phyloP scores from a whole-genome alignment of 2,329 filamentous ascomycete species.

The Arachnomyces sp. region DNA sequence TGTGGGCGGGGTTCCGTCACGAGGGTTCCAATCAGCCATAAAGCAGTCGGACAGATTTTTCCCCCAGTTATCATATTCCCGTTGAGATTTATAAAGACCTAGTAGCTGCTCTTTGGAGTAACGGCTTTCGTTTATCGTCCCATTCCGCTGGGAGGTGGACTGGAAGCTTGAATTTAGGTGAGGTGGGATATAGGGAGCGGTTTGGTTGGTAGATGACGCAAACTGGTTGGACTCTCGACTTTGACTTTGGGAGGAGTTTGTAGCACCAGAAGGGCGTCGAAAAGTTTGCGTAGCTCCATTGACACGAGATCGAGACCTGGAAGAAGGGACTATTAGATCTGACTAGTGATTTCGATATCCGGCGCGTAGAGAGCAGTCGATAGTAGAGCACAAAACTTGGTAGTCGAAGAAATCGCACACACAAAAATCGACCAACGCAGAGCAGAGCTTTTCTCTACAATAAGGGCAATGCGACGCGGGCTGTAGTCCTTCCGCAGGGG shows the following conservation, averaged over 20 bases:
- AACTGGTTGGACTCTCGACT: constrained; percentile 35
- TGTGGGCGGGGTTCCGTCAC: constrained; percentile 54
- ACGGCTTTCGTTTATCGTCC: constrained; percentile 48
- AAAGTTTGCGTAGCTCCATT: constrained; percentile 62
- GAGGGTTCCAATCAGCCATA: constrained; percentile 70
- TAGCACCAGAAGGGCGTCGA: constrained; percentile 54
- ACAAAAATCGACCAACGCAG: background rate
- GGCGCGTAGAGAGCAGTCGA: background rate
- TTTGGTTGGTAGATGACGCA: constrained; percentile 30
- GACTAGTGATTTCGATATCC: background rate
- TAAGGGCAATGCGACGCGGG: too few relatives aligned
- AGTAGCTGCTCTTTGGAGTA: constrained; percentile 76
- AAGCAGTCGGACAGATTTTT: constrained; percentile 61
- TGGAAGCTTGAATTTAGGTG: constrained; percentile 47
- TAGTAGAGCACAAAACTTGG: background rate
- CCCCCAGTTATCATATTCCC: constrained; percentile 45
- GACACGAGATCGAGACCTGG: constrained; percentile 52
- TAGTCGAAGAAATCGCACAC: background rate
- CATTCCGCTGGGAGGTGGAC: constrained; percentile 43
- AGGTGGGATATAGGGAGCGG: constrained; percentile 52
- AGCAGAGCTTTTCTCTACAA: too few relatives aligned
- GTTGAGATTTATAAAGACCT: constrained; percentile 57
- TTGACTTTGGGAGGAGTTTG: constrained; percentile 41
- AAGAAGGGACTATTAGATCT: constrained; percentile 1
- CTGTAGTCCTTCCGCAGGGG: too few relatives aligned